Percentiles rank a stretch among this genome's conserved stretches.
Evolutionary conservation across 2,329 filamentous ascomycete genomes (phyloP).

Genomic region (Exophiala mesophila): DNA sequence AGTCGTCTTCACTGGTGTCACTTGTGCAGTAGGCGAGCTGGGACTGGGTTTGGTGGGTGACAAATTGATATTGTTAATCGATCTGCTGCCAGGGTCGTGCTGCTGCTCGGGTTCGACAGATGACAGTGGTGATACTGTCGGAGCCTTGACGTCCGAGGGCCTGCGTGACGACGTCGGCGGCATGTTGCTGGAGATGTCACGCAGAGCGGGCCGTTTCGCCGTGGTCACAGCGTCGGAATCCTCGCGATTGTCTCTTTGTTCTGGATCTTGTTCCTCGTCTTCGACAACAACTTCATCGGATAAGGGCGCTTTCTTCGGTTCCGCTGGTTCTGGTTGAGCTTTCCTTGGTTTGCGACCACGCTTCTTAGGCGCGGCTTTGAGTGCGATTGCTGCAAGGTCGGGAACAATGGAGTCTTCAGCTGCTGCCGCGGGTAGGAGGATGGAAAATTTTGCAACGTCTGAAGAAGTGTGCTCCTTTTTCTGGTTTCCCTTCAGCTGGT

Average conservation of each 20-base stretch:
- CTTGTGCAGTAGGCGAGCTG: slow-evolving; percentile 9
- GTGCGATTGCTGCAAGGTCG: no score
- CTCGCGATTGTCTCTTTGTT: not conserved
- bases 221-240: not conserved
- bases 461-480: no score
- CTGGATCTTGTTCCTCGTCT: slow-evolving; percentile 6
- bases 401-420: no score
- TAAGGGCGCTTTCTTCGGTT: not conserved
- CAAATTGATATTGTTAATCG: slow-evolving; percentile 3
- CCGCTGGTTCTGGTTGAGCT: slow-evolving; percentile 5
- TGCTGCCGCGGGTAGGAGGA: not conserved
- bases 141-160: slow-evolving; percentile 4
- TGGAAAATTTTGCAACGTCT: not conserved
- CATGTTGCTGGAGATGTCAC: slow-evolving; percentile 17
- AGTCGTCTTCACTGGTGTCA: slow-evolving; percentile 1
- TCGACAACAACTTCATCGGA: not conserved
- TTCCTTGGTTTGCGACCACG: slow-evolving; percentile 26
- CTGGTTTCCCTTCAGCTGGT: not conserved
- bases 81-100: not conserved
- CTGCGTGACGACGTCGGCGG: not conserved
- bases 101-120: slow-evolving; percentile 8
- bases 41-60: slow-evolving; percentile 1
- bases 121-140: slow-evolving; percentile 15
- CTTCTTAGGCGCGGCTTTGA: slow-evolving; percentile 24
- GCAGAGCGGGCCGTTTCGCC: slow-evolving; percentile 1